These are phyloP conservation scores for Boletus subcaerulescens DNA, from an alignment of 768 basidiomycete genomes.

Conservation along the genomic window DNA sequence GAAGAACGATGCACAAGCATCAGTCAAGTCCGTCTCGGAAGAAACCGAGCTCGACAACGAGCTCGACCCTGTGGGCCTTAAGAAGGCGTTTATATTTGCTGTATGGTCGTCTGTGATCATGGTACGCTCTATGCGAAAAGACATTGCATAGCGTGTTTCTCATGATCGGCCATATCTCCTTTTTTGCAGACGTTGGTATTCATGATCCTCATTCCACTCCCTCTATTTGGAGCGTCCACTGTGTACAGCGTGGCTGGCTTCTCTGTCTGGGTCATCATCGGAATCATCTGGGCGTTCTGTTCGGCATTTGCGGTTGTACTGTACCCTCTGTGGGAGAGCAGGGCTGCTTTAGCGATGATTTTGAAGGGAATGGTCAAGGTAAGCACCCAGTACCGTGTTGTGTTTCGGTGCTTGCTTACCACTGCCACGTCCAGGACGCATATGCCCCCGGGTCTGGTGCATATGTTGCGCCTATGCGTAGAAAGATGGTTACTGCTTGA, in stretches of 20 bases:
- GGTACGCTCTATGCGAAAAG: slow-evolving; percentile 38
- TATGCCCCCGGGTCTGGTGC: slow-evolving; percentile 42
- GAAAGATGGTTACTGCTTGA: neutral
- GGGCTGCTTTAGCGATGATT: slow-evolving; percentile 61
- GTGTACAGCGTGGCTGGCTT: slow-evolving; percentile 64
- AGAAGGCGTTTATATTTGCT: slow-evolving; percentile 80
- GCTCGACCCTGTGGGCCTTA: slow-evolving; percentile 60
- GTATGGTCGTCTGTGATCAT: slow-evolving; percentile 67
- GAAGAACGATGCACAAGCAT: slow-evolving; percentile 33
- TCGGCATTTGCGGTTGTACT: slow-evolving; percentile 75
- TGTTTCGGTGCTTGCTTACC: neutral
- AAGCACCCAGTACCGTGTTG: neutral
- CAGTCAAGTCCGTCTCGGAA: slow-evolving; percentile 38
- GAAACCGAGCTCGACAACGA: slow-evolving; percentile 47
- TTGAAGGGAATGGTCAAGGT: slow-evolving; percentile 63
- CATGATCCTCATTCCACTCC: slow-evolving; percentile 76
- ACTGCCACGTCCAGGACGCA: slow-evolving; percentile 34
- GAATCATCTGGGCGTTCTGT: slow-evolving; percentile 81
- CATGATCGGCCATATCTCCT: neutral
- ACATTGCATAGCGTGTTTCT: neutral
- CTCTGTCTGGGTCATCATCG: slow-evolving; percentile 77
- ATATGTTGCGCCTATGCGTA: slow-evolving; percentile 21
- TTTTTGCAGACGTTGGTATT: slow-evolving; percentile 51
- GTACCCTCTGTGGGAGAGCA: slow-evolving; percentile 85
- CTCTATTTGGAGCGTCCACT: slow-evolving; percentile 80